Evolutionary conservation across 495 filamentous ascomycete genomes (phyloP).

Genomic region (Talaromyces proteolyticus): DNA sequence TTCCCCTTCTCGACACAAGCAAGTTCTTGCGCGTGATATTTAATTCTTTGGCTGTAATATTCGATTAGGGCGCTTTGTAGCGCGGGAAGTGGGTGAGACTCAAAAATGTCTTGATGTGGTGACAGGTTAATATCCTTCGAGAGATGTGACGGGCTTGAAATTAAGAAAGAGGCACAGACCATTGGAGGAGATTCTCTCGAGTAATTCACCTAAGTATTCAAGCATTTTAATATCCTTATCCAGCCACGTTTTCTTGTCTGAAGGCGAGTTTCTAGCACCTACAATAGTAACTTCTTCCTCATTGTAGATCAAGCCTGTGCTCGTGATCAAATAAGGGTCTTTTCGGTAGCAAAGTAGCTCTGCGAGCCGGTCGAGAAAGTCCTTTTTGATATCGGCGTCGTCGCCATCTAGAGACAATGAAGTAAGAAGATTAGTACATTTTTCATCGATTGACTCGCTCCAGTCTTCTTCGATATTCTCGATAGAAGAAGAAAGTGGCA

Average conservation of each 20-base stretch:
- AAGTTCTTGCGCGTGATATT: background rate
- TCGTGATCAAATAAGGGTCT: background rate
- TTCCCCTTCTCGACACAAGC: background rate
- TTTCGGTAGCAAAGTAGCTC: background rate
- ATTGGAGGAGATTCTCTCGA: background rate
- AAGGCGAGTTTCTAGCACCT: background rate
- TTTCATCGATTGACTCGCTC: background rate
- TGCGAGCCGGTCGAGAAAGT: background rate
- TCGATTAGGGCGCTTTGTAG: background rate
- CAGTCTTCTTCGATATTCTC: background rate
- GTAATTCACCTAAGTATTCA: background rate
- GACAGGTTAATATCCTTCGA: background rate
- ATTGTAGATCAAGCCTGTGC: background rate
- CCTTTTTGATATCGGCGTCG: background rate
- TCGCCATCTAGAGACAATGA: background rate
- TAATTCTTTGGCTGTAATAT: background rate
- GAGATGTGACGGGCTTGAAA: background rate
- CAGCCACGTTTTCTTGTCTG: background rate
- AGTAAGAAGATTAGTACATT: background rate
- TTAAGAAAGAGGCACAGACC: background rate
- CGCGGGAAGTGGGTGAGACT: background rate
- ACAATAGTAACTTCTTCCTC: background rate
- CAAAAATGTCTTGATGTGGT: background rate
- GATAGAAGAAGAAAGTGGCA: background rate
- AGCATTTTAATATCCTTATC: background rate